Percentiles rank a stretch among this genome's conserved stretches.
Evolutionary conservation across 2,329 filamentous ascomycete genomes (phyloP).

Genomic region (Pseudopithomyces chartarum): DNA sequence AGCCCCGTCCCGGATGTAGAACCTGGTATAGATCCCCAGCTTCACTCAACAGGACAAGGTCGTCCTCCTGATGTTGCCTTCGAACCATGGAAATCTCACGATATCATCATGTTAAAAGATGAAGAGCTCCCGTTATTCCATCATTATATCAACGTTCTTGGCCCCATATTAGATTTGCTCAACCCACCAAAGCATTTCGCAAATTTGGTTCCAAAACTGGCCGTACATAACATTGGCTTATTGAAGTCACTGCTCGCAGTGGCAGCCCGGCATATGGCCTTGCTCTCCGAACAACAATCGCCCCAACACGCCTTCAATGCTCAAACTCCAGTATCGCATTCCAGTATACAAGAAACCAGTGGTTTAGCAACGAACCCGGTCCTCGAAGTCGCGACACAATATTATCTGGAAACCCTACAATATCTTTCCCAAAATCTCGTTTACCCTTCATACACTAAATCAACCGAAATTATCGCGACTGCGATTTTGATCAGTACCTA

Average conservation of each 20-base stretch:
- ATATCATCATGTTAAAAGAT: conserved; percentile 34
- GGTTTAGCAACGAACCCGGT: conserved; percentile 32
- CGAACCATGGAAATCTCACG: conserved; percentile 32
- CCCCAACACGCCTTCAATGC: conserved; percentile 33
- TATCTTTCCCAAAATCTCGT: conserved; percentile 65
- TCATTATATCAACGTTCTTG: conserved; percentile 45
- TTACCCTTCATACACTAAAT: conserved; percentile 62
- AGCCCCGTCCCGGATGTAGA: conserved; percentile 26
- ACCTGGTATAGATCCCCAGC: conserved; percentile 19
- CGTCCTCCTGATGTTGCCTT: conserved; percentile 8
- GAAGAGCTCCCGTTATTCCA: conserved; percentile 47
- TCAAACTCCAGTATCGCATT: conserved; percentile 21
- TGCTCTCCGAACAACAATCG: conserved; percentile 38
- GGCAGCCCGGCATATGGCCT: conserved; percentile 57
- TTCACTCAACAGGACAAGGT: conserved; percentile 12
- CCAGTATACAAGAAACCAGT: conserved; percentile 10
- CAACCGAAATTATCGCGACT: conserved; percentile 63
- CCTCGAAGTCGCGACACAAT: conserved; percentile 52
- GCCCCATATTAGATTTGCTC: conserved; percentile 51
- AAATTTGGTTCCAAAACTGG: conserved; percentile 40
- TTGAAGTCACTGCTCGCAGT: conserved; percentile 64
- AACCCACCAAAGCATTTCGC: conserved; percentile 48
- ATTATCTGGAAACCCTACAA: conserved; percentile 67
- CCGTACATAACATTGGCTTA: conserved; percentile 60
- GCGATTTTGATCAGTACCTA: conserved; percentile 66